A percentile compares a stretch with the other conserved stretches of the same genome.
These are phyloP conservation scores for Scheffersomyces spartinae DNA, from an alignment of 805 yeast species.

Conservation along the genomic window DNA sequence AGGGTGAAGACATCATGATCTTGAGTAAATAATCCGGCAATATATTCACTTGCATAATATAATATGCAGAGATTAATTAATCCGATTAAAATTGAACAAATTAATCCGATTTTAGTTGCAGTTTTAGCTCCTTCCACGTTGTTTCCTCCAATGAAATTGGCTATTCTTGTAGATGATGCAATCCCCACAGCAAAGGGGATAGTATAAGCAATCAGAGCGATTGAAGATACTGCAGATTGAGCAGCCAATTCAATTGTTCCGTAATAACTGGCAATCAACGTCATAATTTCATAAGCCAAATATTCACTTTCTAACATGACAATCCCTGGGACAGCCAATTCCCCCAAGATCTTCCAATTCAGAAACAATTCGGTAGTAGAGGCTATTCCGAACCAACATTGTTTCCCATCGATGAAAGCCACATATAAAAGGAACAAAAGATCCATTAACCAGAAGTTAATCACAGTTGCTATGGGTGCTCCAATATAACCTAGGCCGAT, in stretches of 20 bases:
- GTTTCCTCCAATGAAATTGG: slow-evolving; percentile 33
- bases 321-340: slow-evolving; percentile 33
- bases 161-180: slow-evolving; percentile 33
- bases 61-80: slow-evolving; percentile 33
- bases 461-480: slow-evolving; percentile 31
- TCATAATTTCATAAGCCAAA: slow-evolving; percentile 35
- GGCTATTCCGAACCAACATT: slow-evolving; percentile 58
- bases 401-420: slow-evolving; percentile 51
- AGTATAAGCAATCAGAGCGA: slow-evolving; percentile 33
- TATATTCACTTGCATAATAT: slow-evolving; percentile 31
- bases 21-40: slow-evolving; percentile 48
- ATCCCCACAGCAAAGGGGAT: slow-evolving; percentile 35
- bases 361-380: slow-evolving; percentile 23
- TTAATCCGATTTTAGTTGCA: slow-evolving; percentile 22
- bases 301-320: slow-evolving; percentile 35
- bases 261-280: slow-evolving; percentile 32
- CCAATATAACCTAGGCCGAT: slow-evolving; percentile 32
- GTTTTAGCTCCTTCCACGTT: slow-evolving; percentile 24
- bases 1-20: slow-evolving; percentile 45
- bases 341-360: slow-evolving; percentile 24
- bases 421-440: slow-evolving; percentile 24
- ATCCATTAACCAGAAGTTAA: slow-evolving; percentile 32
- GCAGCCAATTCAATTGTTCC: slow-evolving; percentile 42
- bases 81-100: slow-evolving; percentile 18
- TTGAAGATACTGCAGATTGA: slow-evolving; percentile 37